phyloP scores from a whole-genome alignment of 164 flowering plant genomes.

The Tinospora cordifolia region DNA sequence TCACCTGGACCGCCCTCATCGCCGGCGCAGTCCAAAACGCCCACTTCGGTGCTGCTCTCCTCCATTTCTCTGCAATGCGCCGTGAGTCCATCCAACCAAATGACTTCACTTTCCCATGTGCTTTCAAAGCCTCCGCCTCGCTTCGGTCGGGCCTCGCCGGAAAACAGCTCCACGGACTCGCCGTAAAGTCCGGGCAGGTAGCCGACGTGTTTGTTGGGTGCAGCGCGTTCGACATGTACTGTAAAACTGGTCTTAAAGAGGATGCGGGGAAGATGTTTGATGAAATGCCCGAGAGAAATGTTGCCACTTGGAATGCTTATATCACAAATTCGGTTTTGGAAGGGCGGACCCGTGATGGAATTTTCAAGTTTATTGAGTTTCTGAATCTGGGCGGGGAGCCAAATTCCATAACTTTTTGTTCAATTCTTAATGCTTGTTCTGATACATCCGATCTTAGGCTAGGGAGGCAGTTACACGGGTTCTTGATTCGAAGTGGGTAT shows the following conservation, averaged over 20 bases:
- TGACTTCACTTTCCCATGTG: constrained; percentile 84
- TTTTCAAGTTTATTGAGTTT: constrained; percentile 42
- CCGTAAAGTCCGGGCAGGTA: constrained; percentile 38
- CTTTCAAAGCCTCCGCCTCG: constrained; percentile 52
- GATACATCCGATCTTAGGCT: constrained; percentile 31
- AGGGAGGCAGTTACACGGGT: constrained; percentile 65
- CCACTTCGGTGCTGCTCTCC: constrained; percentile 41
- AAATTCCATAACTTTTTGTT: constrained; percentile 65
- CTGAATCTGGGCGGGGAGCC: constrained; percentile 39
- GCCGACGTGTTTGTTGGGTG: constrained; percentile 64
- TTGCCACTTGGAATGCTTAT: constrained; percentile 69
- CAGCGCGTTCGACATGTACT: constrained; percentile 71
- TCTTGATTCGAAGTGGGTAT: constrained; percentile 40
- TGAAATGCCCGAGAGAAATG: constrained; percentile 65
- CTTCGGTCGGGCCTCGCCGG: constrained; percentile 33
- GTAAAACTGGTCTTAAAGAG: constrained; percentile 34
- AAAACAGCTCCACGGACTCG: constrained; percentile 51
- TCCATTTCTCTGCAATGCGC: constrained; percentile 49
- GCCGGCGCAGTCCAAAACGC: constrained; percentile 66
- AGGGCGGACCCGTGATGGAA: constrained; percentile 35
- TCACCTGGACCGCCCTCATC: constrained; percentile 83
- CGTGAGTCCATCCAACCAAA: constrained; percentile 50
- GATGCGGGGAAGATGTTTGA: constrained; percentile 62
- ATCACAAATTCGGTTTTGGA: constrained; percentile 58
- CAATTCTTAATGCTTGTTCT: constrained; percentile 73